A percentile compares a stretch with the other conserved stretches of the same genome.
These are phyloP conservation scores for Oleoguttula mirabilis DNA, from an alignment of 495 filamentous ascomycete genomes.

Conservation along the genomic window DNA sequence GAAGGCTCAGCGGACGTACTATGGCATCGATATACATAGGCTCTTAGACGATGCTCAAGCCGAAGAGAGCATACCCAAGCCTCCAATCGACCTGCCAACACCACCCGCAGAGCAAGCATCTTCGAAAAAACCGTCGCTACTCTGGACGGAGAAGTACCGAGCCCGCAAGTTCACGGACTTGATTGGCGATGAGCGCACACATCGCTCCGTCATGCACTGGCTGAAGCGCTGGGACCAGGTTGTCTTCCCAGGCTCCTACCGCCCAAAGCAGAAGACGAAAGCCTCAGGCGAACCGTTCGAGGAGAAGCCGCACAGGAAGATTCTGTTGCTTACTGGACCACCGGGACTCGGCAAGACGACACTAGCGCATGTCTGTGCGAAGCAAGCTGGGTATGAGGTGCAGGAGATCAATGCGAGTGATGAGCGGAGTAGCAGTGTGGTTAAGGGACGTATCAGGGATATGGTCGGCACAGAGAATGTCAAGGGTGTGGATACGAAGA, in stretches of 20 bases:
- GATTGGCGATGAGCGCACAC: conserved; percentile 86
- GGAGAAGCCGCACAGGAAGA: conserved; percentile 65
- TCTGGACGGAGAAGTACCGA: conserved; percentile 48
- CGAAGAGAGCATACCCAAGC: conserved; percentile 13
- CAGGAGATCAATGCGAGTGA: conserved; percentile 82
- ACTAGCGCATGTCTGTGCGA: conserved; percentile 87
- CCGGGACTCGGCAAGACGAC: conserved; percentile 95
- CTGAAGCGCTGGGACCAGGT: conserved; percentile 86
- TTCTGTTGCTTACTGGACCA: conserved; percentile 78
- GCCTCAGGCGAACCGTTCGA: conserved; percentile 38
- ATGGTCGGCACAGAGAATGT: conserved; percentile 86
- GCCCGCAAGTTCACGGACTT: conserved; percentile 85
- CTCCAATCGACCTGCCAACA: conserved; percentile 8
- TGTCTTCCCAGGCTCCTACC: conserved; percentile 67
- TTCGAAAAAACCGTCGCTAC: conserved; percentile 16
- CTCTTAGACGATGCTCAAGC: conserved; percentile 50
- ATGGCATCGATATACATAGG: conserved; percentile 79
- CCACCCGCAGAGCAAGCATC: conserved; percentile 10
- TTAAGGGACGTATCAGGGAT: conserved; percentile 78
- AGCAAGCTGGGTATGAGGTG: conserved; percentile 89
- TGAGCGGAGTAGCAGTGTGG: conserved; percentile 63
- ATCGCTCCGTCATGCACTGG: conserved; percentile 84
- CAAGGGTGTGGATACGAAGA: conserved; percentile 60
- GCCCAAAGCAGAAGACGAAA: conserved; percentile 40
- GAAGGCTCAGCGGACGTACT: conserved; percentile 70